phyloP scores from a whole-genome alignment of 179 eudicot genomes.

The Silene noctiflora region DNA sequence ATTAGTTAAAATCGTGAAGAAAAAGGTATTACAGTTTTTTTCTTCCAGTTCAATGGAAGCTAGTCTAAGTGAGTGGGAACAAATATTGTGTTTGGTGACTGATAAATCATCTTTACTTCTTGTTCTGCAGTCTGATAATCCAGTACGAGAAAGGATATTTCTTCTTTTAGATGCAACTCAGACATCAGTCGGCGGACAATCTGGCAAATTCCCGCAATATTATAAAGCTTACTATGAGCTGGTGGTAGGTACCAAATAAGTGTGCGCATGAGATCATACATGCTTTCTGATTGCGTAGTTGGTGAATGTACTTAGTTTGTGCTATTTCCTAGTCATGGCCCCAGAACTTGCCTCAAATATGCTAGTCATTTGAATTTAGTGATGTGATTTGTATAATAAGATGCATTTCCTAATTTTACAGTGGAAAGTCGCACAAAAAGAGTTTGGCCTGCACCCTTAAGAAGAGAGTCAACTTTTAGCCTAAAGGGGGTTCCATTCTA shows the following conservation, averaged over 20 bases:
- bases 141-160: constrained; percentile 87
- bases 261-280: constrained; percentile 9
- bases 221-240: constrained; percentile 82
- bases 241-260: constrained; percentile 62
- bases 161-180: constrained; percentile 97
- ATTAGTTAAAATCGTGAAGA: constrained; percentile 84
- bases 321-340: neutral
- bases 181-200: constrained; percentile 82
- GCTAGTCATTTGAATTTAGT: constrained; percentile 2
- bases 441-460: neutral
- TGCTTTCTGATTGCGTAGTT: constrained; percentile 7
- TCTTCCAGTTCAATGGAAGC: neutral
- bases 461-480: no score
- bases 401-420: neutral
- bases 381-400: neutral
- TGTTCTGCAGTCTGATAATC: constrained; percentile 60
- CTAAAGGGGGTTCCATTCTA: no score
- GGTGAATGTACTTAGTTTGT: neutral
- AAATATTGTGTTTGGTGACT: constrained; percentile 5
- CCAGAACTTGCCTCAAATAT: neutral
- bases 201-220: constrained; percentile 84
- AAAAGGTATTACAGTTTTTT: constrained; percentile 49
- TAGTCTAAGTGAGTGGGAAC: neutral
- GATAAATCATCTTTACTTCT: constrained; percentile 18
- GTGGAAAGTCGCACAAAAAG: neutral